Base-by-base conservation (phyloP, 768 basidiomycete genomes). In the Tephrocybe sp. region DNA sequence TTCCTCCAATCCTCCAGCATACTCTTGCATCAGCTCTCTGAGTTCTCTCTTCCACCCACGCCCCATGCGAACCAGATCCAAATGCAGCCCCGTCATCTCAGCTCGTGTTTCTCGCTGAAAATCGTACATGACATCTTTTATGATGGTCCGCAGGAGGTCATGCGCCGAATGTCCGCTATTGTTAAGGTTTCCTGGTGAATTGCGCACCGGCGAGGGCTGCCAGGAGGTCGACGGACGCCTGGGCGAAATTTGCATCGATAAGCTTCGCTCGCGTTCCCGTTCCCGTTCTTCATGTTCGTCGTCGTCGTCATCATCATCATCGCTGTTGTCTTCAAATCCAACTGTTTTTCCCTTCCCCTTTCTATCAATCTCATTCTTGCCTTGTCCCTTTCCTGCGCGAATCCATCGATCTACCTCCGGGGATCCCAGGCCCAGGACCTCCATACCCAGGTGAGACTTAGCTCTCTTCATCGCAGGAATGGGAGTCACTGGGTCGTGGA, bases 81-180 rank as follows among this genome's bases (percentile, higher is more conserved):
- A 60, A 65, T 91, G 89, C 49, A 90, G 68, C 2, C 85, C 86
- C 63, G 79, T 76, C 76, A 89, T 80, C 72, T 89, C 84, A n/a
- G 78, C 73, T 59, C 78, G 76, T 19, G 80, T 83, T 63, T 89
- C 86, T 55, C 75, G 72, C 62, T 83, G 84, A 60, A 80, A 85
- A 55, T 90, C 88, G 55, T 75, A 79, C 81, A 90, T 81, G 51
- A 82, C 84, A 48, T 89, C 87, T 39, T 77, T 75, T 45, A 90
- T 78, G 48, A 88, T 80, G 19, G 74, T 74, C 48, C 80, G 78
- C 52, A 90, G 64, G 22, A 89, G 71, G 35, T 85, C 83, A 43
- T 87, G 82, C 13, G 81, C 76, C 5, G 69, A 60, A 26, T 54
- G 58, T 22, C 59, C 62, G n/a, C 62, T 66, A 38, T 14, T 17